Conservation (phyloP, 2,329 filamentous ascomycete species). For the Stagonosporopsis rhizophila region DNA sequence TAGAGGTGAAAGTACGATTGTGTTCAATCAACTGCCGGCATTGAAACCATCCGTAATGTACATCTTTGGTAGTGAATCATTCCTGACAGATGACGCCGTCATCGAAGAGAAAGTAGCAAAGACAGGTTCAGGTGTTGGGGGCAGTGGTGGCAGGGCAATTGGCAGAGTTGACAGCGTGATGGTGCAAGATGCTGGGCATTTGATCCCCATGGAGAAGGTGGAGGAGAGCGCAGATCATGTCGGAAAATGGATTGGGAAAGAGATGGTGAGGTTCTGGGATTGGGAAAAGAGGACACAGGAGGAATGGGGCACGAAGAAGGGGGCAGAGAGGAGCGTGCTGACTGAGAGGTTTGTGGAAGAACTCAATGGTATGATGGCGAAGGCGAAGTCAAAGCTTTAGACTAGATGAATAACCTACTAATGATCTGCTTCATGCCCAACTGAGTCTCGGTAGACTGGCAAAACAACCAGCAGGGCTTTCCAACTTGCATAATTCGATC, state of each 20-base stretch:
- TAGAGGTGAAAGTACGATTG: constrained; percentile 66
- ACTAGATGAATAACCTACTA: not conserved
- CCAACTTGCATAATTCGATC: not conserved
- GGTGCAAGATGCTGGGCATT: constrained; percentile 73
- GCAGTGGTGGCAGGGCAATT: constrained; percentile 68
- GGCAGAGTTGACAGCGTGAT: constrained; percentile 72
- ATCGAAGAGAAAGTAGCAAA: constrained; percentile 65
- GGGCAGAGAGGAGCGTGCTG: constrained; percentile 39
- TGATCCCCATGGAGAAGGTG: constrained; percentile 84
- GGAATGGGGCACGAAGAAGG: constrained; percentile 42
- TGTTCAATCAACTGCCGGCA: constrained; percentile 66
- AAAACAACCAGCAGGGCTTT: not conserved
- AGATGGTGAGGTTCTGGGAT: constrained; percentile 48
- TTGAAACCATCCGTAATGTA: constrained; percentile 51
- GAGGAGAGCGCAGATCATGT: constrained; percentile 66
- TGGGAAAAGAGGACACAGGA: constrained; percentile 40
- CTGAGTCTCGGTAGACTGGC: not conserved
- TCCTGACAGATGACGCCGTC: constrained; percentile 60
- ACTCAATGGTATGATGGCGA: constrained; percentile 28
- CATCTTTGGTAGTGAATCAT: constrained; percentile 60
- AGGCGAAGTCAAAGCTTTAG: constrained; percentile 34
- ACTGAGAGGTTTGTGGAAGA: constrained; percentile 40
- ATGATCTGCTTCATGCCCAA: not conserved
- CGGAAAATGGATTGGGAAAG: constrained; percentile 49
- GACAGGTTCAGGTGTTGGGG: constrained; percentile 72